These are phyloP conservation scores for Blastobotrys robertii DNA, from an alignment of 805 yeast species.

Conservation along the genomic window DNA sequence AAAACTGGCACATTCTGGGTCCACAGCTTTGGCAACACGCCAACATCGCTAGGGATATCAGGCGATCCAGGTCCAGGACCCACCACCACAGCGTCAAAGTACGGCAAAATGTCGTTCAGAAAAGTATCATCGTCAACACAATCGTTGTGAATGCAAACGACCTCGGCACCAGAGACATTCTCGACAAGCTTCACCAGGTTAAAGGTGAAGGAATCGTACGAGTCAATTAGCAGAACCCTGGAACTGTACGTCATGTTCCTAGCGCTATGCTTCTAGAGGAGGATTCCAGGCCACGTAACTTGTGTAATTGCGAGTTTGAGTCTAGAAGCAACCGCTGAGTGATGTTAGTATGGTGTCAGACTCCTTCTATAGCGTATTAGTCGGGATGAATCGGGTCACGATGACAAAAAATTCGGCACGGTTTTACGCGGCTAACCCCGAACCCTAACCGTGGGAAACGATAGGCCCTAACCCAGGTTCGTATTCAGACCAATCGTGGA, in stretches of 20 bases:
- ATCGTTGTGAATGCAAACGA: conserved; percentile 56
- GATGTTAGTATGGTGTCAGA: too few species aligned
- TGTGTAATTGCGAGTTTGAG: too few species aligned
- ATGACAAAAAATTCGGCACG: too few species aligned
- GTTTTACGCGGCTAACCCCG: too few species aligned
- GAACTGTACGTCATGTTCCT: conserved; percentile 1
- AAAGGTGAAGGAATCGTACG: conserved; percentile 91
- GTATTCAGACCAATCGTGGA: too few species aligned
- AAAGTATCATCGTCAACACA: conserved; percentile 29
- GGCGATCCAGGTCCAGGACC: conserved; percentile 99
- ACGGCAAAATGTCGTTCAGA: conserved; percentile 35
- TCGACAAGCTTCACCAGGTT: conserved; percentile 60
- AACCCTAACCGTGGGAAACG: too few species aligned
- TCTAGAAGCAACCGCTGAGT: too few species aligned
- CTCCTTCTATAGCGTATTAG: too few species aligned
- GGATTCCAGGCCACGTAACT: too few species aligned
- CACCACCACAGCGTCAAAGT: conserved; percentile 66
- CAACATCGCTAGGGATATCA: conserved; percentile 48
- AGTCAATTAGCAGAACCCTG: conserved; percentile 62
- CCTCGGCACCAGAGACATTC: conserved; percentile 39
- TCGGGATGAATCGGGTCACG: too few species aligned
- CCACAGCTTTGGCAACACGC: conserved; percentile 56
- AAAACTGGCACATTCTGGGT: conserved; percentile 49
- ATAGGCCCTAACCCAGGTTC: too few species aligned
- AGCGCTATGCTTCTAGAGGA: too few species aligned